Conservation (phyloP, 2,329 filamentous ascomycete species). For the Cytospora mali region DNA sequence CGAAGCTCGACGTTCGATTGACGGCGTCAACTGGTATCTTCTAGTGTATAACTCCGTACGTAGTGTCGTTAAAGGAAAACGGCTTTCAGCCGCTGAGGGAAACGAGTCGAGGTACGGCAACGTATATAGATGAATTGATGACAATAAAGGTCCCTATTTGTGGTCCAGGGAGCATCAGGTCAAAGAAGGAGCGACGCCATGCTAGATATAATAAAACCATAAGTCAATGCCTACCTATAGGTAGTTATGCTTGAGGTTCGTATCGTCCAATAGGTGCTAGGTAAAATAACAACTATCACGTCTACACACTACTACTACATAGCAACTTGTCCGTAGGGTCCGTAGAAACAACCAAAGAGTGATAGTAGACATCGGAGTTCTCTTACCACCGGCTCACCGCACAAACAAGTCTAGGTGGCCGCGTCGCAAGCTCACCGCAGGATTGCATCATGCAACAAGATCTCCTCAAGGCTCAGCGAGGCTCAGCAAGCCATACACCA, state of each 20-base stretch:
- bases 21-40: not conserved
- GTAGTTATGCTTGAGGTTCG: too few relatives aligned
- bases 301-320: too few relatives aligned
- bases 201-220: not conserved
- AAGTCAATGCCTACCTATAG: too few relatives aligned
- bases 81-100: not conserved
- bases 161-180: not conserved
- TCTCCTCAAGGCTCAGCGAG: slow-evolving; percentile 9
- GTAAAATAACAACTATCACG: too few relatives aligned
- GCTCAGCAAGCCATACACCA: not conserved
- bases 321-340: not conserved
- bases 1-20: not conserved
- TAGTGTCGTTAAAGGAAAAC: not conserved
- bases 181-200: not conserved
- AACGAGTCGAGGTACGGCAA: too few relatives aligned
- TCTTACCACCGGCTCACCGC: not conserved
- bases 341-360: too few relatives aligned
- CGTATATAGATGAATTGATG: not conserved
- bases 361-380: not conserved
- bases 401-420: not conserved
- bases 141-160: not conserved
- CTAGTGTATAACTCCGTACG: too few relatives aligned
- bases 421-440: slow-evolving; percentile 20
- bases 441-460: slow-evolving; percentile 25
- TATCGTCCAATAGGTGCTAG: too few relatives aligned